Conservation (phyloP, 176 grass and related monocot species). For the Microstegium vimineum region DNA sequence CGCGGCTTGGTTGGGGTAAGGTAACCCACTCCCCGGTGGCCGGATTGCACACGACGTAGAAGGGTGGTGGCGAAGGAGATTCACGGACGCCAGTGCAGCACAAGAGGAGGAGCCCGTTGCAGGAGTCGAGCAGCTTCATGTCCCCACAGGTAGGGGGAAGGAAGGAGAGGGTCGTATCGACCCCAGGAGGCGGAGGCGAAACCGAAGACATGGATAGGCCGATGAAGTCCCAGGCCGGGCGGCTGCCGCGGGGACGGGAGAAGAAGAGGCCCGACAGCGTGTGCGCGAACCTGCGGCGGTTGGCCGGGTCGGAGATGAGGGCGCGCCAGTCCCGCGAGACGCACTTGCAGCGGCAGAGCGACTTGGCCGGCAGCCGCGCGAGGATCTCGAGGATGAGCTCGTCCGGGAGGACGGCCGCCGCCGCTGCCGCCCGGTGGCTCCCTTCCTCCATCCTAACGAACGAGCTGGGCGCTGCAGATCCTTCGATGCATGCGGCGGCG, state of each 20-base stretch:
- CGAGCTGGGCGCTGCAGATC: neutral
- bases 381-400: slow-evolving; percentile 11
- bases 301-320: slow-evolving; percentile 3
- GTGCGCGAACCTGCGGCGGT: neutral
- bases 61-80: neutral
- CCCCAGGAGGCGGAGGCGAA: neutral
- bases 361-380: neutral
- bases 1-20: neutral
- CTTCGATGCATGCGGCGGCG: neutral
- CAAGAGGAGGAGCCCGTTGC: slow-evolving; percentile 10
- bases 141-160: neutral
- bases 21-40: too few species aligned
- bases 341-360: slow-evolving; percentile 9
- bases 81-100: neutral
- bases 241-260: neutral
- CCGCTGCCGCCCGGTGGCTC: neutral
- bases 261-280: neutral
- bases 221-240: neutral
- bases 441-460: neutral
- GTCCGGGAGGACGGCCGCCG: neutral
- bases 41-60: slow-evolving; percentile 22
- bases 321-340: slow-evolving; percentile 12
- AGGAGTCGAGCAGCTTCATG: neutral
- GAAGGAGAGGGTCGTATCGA: neutral
- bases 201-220: neutral